A percentile compares a stretch with the other conserved stretches of the same genome.
These are phyloP conservation scores for Hebeloma cylindrosporum DNA, from an alignment of 768 basidiomycete genomes.

Conservation along the genomic window DNA sequence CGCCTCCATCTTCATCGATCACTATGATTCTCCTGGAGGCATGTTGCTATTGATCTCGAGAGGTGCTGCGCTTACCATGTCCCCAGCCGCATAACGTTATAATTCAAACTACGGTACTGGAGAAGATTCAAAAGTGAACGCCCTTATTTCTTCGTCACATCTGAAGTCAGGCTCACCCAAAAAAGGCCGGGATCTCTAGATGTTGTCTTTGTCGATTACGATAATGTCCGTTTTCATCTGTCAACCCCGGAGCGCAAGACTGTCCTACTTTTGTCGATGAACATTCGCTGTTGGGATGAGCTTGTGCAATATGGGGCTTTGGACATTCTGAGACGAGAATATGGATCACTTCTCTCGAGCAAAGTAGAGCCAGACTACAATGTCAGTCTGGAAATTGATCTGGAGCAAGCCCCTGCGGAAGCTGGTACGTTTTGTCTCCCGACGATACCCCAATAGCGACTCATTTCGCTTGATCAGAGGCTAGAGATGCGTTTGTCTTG, in stretches of 20 bases:
- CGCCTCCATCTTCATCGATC: background rate
- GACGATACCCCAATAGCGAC: background rate
- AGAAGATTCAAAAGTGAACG: conserved; percentile 79
- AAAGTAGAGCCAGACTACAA: conserved; percentile 87
- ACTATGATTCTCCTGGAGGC: conserved; percentile 88
- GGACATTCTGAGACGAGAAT: conserved; percentile 78
- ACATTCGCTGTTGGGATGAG: conserved; percentile 96
- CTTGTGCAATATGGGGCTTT: conserved; percentile 84
- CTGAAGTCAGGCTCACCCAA: conserved; percentile 14
- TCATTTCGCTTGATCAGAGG: conserved; percentile 49
- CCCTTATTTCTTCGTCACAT: background rate
- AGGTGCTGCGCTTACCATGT: background rate
- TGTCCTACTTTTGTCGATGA: conserved; percentile 86
- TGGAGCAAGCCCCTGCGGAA: conserved; percentile 81
- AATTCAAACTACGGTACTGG: conserved; percentile 84
- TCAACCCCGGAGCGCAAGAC: conserved; percentile 88
- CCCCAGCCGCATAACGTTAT: conserved; percentile 95
- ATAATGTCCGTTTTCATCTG: conserved; percentile 92
- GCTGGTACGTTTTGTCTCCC: conserved; percentile 52
- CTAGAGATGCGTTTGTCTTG: conserved; percentile 74
- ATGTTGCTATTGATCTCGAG: conserved; percentile 13
- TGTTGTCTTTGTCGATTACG: conserved; percentile 97
- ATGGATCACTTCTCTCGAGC: conserved; percentile 65
- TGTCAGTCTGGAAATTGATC: conserved; percentile 82
- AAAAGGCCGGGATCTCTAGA: conserved; percentile 86